These are phyloP conservation scores for Lolium rigidum DNA, from an alignment of 176 grass and related monocot genomes.

Conservation along the genomic window DNA sequence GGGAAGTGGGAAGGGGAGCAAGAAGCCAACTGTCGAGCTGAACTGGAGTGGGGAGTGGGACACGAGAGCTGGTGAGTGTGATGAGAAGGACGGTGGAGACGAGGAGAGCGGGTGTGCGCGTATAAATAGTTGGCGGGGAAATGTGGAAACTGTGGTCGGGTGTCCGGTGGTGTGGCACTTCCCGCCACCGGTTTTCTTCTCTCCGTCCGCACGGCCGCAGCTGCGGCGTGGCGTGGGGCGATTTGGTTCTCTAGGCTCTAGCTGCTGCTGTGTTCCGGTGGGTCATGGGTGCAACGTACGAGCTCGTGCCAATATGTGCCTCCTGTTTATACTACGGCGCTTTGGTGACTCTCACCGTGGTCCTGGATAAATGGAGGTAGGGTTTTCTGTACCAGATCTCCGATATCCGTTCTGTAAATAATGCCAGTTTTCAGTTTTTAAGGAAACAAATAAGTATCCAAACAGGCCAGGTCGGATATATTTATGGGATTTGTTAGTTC, in stretches of 20 bases:
- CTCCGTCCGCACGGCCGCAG: neutral
- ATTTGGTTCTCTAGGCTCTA: neutral
- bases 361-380: neutral
- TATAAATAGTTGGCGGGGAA: conserved; percentile 25
- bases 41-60: neutral
- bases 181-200: conserved; percentile 18
- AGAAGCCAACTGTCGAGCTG: neutral
- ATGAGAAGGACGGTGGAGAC: neutral
- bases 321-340: conserved; percentile 1
- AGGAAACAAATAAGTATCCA: no score
- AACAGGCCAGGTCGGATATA: no score
- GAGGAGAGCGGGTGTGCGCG: neutral
- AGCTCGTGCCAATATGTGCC: neutral
- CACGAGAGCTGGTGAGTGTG: neutral
- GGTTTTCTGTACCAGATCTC: no score
- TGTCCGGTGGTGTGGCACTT: neutral
- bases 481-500: no score
- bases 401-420: no score
- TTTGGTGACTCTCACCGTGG: neutral
- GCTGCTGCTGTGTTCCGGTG: neutral
- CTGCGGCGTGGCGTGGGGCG: conserved; percentile 16
- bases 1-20: neutral
- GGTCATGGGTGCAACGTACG: neutral
- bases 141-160: conserved; percentile 9
- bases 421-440: no score